Evolutionary conservation across 2,329 filamentous ascomycete genomes (phyloP), one percentile per base, ranked within the genome.

Genomic region (Phaeosphaeriaceae sp.): DNA sequence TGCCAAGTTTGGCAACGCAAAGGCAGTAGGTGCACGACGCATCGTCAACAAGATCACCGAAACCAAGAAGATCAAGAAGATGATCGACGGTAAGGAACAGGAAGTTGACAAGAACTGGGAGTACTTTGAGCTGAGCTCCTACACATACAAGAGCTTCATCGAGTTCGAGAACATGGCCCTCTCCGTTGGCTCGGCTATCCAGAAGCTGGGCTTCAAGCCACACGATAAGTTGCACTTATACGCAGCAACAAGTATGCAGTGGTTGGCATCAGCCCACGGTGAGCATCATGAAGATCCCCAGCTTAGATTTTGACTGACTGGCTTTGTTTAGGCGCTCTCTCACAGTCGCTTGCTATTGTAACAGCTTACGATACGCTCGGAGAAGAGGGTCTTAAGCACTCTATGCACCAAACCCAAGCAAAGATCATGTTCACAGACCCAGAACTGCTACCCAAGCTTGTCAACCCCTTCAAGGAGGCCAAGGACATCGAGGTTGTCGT

Each of bases 351-450:
- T 72, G 86, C 90, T 50, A 92, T 97, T 60, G 93, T 97, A 42
- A 97, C 93, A 37, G 92, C 92, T 42, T 97, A 97, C 75, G 92
- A 97, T 74, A 96, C 92, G 23, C 87, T 97, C 36, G 92, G 92
- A 45, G 84, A 90, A 65, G 85, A 87, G 54, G 92, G 92, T 38
- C 83, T 97, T 56, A 86, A 88, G 77, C 92, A 96, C 78, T 95
- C 92, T 3, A 83, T 97, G 57, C 80, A 86, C 17, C 89, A 96
- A 76, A 94, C 91, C 44, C 80, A 86, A 54, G 88, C 90, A 43
- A 86, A 86, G 64, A 87, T 87, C 73, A 93, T 97, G 79, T 96
- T 92, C 76, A 83, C 91, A 55, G 92, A 97, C 70, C 88, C 92
- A 7, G 85, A 89, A 63, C 85, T 96, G 36, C 72, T 83, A 42